phyloP scores from a whole-genome alignment of 73 alveolate species.

The Uronychia setigera region DNA sequence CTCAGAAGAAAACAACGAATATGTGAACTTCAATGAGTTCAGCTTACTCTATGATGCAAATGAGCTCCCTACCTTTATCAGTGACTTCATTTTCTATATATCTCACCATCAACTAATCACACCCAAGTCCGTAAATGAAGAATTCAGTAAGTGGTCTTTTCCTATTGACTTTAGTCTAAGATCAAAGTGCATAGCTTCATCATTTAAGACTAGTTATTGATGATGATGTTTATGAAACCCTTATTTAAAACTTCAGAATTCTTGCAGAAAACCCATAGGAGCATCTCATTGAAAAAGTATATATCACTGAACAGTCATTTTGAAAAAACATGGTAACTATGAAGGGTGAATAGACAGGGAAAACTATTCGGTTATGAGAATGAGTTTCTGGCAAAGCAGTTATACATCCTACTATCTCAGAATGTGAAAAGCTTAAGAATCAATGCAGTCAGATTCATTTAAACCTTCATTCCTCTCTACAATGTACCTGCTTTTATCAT shows the following conservation, averaged over 20 bases:
- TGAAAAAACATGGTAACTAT: neutral
- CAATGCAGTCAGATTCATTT: no score
- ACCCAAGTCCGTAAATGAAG: no score
- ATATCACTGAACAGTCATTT: neutral
- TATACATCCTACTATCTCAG: neutral
- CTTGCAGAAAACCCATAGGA: neutral
- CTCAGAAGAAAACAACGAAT: no score
- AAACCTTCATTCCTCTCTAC: no score
- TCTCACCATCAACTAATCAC: no score
- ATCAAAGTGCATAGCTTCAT: neutral
- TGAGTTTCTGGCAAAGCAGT: neutral
- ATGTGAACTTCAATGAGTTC: no score
- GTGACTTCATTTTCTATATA: no score
- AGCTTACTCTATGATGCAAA: no score
- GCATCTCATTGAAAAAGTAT: neutral
- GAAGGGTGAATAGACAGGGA: neutral
- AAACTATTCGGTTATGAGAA: neutral
- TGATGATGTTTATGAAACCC: neutral
- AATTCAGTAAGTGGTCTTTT: neutral
- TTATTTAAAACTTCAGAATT: neutral
- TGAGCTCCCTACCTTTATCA: no score
- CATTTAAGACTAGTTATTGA: neutral
- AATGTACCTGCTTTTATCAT: no score
- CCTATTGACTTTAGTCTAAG: neutral
- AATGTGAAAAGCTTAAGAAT: neutral